Base-by-base conservation (phyloP, 129 eudicot genomes). In the Lactuca saligna region DNA sequence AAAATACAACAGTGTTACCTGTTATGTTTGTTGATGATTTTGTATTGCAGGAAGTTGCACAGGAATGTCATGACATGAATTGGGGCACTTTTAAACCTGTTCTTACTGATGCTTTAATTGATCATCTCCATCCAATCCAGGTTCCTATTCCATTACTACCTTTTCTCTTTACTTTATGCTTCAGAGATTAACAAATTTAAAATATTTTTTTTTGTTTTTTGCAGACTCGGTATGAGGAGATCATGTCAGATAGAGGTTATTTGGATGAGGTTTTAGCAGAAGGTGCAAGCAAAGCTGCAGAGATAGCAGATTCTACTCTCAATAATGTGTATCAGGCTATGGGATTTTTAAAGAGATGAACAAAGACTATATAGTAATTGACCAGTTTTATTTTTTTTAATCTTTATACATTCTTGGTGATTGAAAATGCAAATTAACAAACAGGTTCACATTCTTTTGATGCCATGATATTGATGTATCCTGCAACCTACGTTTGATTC, bases 101-200 rank as follows among this genome's bases (percentile, higher is more conserved):
- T 74, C 88, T 91, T 61, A 86, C 94, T 0, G 94, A 88, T 79
- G 96, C 97, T 78, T 67, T 91, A 78, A 60, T 91, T 60, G 86
- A 83, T 68, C 96, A 91, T 88, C 85, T 91, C 34, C 67, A 83
- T 46, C 97, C 97, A 17, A 91, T 91, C 72, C 97, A 91, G 96
- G 97, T 91, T 73, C 66, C 62, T 72, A 60, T 16, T 17, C 29
- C 35, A 33, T 46, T 55, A 4, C 46, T 34, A 31, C 2, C 17
- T 34, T 42, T n/a, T n/a, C n/a, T n/a, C n/a, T n/a, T 20, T 44
- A 50, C 56, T 12, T 14, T 46, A 66, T 48, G 54, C 49, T 58
- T 66, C 17, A 66, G 38, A 46, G 35, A 39, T 70, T 6, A 20
- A 29, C 62, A 32, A 55, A 49, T 68, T 4, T 57, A 20, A 29